Base-by-base conservation (phyloP, 2,329 filamentous ascomycete genomes). In the Zarea fungicola region DNA sequence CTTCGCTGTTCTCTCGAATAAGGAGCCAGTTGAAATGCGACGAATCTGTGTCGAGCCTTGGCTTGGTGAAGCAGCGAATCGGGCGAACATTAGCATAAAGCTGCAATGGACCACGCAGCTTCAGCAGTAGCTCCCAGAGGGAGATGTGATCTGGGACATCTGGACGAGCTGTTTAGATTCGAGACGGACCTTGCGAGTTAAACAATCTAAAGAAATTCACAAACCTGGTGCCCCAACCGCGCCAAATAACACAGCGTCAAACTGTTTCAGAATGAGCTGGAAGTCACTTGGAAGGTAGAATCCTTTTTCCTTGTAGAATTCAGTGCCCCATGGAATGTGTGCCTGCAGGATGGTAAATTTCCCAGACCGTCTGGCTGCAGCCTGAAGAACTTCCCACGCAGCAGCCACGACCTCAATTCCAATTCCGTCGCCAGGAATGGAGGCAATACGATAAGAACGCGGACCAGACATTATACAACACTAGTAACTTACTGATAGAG, bases 1-100 rank as follows among this genome's bases (percentile, higher is more conserved):
- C 81, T 55, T 85, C 81, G 22, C 77, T 81, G 63, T 84, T 85
- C 65, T 85, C 81, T 21, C 81, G 78, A 34, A 85, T 67, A 47
- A 85, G 83, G 9, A 84, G 78, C 80, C 81, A 84, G 64, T 85
- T 78, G 0, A 84, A 65, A 45, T 82, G n/a, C n/a, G n/a, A n/a
- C n/a, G n/a, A n/a, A n/a, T n/a, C n/a, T n/a, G n/a, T n/a, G n/a
- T n/a, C n/a, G n/a, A n/a, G n/a, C n/a, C n/a, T n/a, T n/a, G n/a
- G n/a, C n/a, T n/a, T n/a, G n/a, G n/a, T n/a, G n/a, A 8, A 71
- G 71, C 50, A 84, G 75, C 75, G 75, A 2, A 78, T 83, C 0
- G 81, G 83, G 2, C 82, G 74, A 0, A 85, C 78, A 51, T 85
- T 85, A 54, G 81, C 81, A 55, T 84, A 85, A 55, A 84, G 80